These are phyloP conservation scores for Alternaria solani DNA, from an alignment of 2,329 filamentous ascomycete genomes.

Conservation along the genomic window DNA sequence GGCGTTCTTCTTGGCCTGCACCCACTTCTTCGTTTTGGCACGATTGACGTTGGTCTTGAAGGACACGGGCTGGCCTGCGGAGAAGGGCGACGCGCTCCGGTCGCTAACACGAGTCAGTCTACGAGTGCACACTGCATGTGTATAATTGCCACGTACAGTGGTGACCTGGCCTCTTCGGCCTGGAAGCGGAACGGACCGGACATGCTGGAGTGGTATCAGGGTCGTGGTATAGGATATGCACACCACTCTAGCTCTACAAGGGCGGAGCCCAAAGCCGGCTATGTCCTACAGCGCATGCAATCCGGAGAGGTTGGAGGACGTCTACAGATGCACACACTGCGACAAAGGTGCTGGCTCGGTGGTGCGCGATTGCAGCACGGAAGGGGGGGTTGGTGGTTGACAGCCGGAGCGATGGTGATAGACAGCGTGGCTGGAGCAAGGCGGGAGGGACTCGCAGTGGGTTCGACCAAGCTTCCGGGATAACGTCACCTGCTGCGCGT, in stretches of 20 bases:
- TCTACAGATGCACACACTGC: not conserved
- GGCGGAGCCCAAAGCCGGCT: constrained; percentile 27
- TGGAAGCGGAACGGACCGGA: constrained; percentile 53
- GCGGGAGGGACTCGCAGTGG: constrained; percentile 8
- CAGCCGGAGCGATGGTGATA: not conserved
- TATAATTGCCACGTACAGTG: constrained; percentile 43
- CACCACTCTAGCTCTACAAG: constrained; percentile 14
- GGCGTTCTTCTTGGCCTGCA: constrained; percentile 82
- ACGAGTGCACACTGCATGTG: not conserved
- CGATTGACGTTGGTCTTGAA: constrained; percentile 90
- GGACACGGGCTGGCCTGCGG: constrained; percentile 57
- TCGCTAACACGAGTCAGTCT: constrained; percentile 35
- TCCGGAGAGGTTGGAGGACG: not conserved
- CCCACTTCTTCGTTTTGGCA: constrained; percentile 93
- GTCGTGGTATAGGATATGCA: constrained; percentile 3
- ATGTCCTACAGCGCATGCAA: constrained; percentile 29
- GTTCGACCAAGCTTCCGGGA: constrained; percentile 17
- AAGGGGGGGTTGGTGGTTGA: not conserved
- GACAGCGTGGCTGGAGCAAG: constrained; percentile 12
- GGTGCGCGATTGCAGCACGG: constrained; percentile 5
- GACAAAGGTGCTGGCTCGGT: constrained; percentile 1
- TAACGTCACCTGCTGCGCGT: constrained; percentile 21
- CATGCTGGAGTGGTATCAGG: constrained; percentile 35
- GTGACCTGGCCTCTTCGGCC: constrained; percentile 47
- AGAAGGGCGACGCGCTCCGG: constrained; percentile 37